Evolutionary conservation across 2,329 filamentous ascomycete species (phyloP).

Genomic region (Curvularia eragrostidis): DNA sequence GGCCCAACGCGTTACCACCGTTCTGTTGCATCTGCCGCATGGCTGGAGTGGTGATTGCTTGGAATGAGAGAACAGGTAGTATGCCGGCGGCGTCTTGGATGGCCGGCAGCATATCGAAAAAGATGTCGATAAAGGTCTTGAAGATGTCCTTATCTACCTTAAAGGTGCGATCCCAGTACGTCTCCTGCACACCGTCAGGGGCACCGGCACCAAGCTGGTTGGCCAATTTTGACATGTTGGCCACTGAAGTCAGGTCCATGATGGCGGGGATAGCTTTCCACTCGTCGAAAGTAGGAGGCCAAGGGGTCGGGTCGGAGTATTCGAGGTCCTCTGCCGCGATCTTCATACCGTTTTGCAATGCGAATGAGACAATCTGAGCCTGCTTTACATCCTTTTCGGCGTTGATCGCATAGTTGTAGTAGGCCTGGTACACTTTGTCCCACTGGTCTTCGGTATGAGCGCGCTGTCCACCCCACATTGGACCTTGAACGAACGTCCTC

Average conservation of each 20-base stretch:
- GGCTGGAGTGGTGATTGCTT: conserved; percentile 35
- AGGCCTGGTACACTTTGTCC: conserved; percentile 28
- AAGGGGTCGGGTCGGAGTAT: conserved; percentile 35
- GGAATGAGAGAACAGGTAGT: conserved; percentile 36
- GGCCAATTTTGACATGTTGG: conserved; percentile 31
- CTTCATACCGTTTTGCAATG: conserved; percentile 22
- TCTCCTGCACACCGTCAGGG: conserved; percentile 28
- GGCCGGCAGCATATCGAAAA: conserved; percentile 31
- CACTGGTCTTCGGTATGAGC: conserved; percentile 23
- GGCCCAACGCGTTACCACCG: conserved; percentile 42
- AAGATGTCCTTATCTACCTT: conserved; percentile 33
- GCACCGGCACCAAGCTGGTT: conserved; percentile 25
- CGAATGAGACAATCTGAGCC: conserved; percentile 33
- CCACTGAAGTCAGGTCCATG: conserved; percentile 32
- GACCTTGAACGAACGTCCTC: conserved; percentile 31
- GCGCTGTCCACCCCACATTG: conserved; percentile 39
- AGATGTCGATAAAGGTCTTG: conserved; percentile 29
- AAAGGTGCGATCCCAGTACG: conserved; percentile 38
- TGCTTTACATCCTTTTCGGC: conserved; percentile 25
- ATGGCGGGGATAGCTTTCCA: conserved; percentile 37
- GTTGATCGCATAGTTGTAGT: conserved; percentile 24
- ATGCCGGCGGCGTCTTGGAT: conserved; percentile 30
- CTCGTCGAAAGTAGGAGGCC: conserved; percentile 33
- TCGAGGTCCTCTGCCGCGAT: conserved; percentile 31
- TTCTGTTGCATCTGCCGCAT: conserved; percentile 37